Evolutionary conservation across 176 grass and related monocot species (phyloP).

Genomic region (Microstegium vimineum): DNA sequence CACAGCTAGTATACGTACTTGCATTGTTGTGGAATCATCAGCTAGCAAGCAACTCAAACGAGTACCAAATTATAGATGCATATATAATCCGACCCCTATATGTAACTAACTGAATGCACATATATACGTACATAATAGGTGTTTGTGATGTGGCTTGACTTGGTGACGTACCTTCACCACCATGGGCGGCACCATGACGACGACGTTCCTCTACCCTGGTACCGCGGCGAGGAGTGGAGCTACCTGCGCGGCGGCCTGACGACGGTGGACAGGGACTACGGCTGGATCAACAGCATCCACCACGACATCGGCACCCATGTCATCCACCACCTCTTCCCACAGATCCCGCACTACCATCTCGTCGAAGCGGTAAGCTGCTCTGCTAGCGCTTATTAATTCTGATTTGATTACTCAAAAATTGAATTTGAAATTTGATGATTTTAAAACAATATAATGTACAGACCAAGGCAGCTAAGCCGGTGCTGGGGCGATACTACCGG

Average conservation of each 20-base stretch:
- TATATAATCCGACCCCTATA: neutral
- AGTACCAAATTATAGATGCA: too few species aligned
- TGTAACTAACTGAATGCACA: too few species aligned
- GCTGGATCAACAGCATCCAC: conserved; percentile 95
- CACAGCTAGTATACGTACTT: too few species aligned
- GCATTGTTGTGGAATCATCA: too few species aligned
- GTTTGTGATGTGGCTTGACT: conserved; percentile 83
- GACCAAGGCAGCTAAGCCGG: conserved; percentile 70
- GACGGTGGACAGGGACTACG: conserved; percentile 82
- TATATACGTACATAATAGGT: conserved; percentile 35
- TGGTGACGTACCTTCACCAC: conserved; percentile 93
- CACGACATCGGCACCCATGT: conserved; percentile 97
- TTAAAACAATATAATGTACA: neutral
- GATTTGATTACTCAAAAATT: too few species aligned
- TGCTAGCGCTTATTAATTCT: too few species aligned
- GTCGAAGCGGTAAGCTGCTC: conserved; percentile 54
- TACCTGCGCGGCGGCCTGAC: conserved; percentile 84
- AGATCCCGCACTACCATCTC: conserved; percentile 91
- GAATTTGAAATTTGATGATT: neutral
- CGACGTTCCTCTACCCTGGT: conserved; percentile 87
- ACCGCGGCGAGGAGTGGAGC: conserved; percentile 93
- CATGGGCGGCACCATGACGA: conserved; percentile 48
- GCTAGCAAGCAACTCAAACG: too few species aligned
- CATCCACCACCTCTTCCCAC: conserved; percentile 95
- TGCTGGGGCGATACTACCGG: conserved; percentile 73